A percentile compares a stretch with the other conserved stretches of the same genome.
phyloP scores from a whole-genome alignment of 1,284 basidiomycete species.

The Ceratobasidium sp. region DNA sequence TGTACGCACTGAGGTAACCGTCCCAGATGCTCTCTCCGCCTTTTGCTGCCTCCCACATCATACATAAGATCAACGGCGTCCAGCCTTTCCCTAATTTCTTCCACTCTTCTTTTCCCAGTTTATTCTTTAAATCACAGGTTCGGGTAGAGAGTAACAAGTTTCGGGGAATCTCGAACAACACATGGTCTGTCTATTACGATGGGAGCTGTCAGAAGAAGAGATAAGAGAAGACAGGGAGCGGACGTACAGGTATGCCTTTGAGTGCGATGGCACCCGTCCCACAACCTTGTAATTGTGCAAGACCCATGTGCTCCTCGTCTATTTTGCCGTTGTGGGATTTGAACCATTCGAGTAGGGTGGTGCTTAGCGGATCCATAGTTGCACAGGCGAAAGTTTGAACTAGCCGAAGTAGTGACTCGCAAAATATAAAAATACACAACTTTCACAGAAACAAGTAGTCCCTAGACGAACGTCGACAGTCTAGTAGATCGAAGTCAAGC shows the following conservation, averaged over 20 bases:
- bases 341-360: slow-evolving; percentile 25
- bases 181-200: slow-evolving; percentile 70
- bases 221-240: not conserved
- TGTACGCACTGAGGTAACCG: slow-evolving; percentile 73
- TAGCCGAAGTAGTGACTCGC: too few species aligned
- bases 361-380: slow-evolving; percentile 9
- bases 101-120: slow-evolving; percentile 75
- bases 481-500: too few species aligned
- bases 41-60: slow-evolving; percentile 92
- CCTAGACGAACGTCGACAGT: too few species aligned
- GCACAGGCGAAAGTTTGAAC: not conserved
- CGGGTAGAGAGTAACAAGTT: slow-evolving; percentile 81
- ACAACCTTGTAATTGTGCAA: slow-evolving; percentile 17
- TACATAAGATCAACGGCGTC: slow-evolving; percentile 89
- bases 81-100: slow-evolving; percentile 79
- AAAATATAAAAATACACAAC: not conserved
- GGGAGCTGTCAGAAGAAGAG: not conserved
- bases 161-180: slow-evolving; percentile 88
- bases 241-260: slow-evolving; percentile 28
- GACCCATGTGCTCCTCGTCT: slow-evolving; percentile 32
- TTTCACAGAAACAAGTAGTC: not conserved
- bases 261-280: slow-evolving; percentile 34
- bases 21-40: slow-evolving; percentile 74
- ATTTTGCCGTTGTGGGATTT: slow-evolving; percentile 16
- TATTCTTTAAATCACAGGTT: slow-evolving; percentile 75